These are phyloP conservation scores for Arctium minus DNA, from an alignment of 129 eudicot genomes.

Conservation along the genomic window DNA sequence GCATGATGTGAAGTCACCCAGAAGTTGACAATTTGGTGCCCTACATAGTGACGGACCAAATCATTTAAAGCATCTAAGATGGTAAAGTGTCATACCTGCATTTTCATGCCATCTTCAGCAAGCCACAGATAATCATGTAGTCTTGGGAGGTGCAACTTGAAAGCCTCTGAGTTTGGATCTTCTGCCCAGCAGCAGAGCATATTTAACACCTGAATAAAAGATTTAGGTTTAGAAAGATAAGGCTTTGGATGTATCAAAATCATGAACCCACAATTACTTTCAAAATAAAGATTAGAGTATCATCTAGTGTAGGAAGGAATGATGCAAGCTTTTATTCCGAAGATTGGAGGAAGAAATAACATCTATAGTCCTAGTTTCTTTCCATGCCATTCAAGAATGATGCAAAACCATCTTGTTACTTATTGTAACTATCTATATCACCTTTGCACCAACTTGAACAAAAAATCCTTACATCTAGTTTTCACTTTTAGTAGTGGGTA, in stretches of 20 bases:
- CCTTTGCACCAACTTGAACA: neutral
- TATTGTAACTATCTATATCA: neutral
- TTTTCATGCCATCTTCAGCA: conserved; percentile 99
- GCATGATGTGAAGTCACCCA: neutral
- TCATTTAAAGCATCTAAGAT: neutral
- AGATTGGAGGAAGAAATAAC: neutral
- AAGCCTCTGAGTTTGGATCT: conserved; percentile 95
- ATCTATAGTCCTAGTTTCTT: neutral
- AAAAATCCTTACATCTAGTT: neutral
- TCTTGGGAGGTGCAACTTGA: conserved; percentile 88
- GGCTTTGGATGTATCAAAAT: neutral
- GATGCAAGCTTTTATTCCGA: neutral
- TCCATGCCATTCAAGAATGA: neutral
- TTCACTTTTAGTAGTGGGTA: neutral
- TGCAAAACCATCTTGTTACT: neutral
- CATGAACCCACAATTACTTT: neutral
- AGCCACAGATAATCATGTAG: conserved; percentile 80
- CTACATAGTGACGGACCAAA: neutral
- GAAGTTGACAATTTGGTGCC: neutral
- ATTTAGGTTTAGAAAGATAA: neutral
- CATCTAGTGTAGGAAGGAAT: neutral
- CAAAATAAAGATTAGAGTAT: neutral
- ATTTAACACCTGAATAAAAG: conserved; percentile 64
- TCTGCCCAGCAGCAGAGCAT: conserved; percentile 99
- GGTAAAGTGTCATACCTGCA: conserved; percentile 62